A percentile compares a stretch with the other conserved stretches of the same genome.
These are phyloP conservation scores for Baorangia bicolor DNA, from an alignment of 768 basidiomycete species.

Conservation along the genomic window DNA sequence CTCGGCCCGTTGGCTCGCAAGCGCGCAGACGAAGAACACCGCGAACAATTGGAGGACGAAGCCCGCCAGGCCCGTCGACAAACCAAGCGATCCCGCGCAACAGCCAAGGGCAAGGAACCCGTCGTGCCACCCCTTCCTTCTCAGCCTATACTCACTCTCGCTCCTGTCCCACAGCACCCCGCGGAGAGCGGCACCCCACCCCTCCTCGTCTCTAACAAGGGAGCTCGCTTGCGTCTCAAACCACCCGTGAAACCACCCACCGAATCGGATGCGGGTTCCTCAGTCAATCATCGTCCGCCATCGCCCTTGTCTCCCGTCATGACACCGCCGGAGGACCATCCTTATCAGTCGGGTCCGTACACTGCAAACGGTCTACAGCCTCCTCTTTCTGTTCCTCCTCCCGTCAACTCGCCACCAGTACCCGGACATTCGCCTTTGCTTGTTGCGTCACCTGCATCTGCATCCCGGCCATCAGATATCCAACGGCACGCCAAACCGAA, in stretches of 20 bases:
- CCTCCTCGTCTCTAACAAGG: constrained; percentile 46
- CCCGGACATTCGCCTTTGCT: constrained; percentile 23
- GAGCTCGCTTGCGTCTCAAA: constrained; percentile 49
- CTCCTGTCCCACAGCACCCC: constrained; percentile 21
- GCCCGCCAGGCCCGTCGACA: constrained; percentile 40
- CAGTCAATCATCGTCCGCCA: constrained; percentile 23
- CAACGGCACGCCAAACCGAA: constrained; percentile 65
- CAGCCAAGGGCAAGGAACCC: constrained; percentile 41
- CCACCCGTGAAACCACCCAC: constrained; percentile 38
- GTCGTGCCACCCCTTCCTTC: constrained; percentile 18
- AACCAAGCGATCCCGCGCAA: constrained; percentile 32
- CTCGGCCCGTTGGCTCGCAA: constrained; percentile 44
- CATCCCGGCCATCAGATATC: constrained; percentile 27
- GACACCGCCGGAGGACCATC: constrained; percentile 36
- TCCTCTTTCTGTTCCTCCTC: constrained; percentile 13
- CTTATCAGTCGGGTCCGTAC: constrained; percentile 26
- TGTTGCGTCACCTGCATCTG: constrained; percentile 16
- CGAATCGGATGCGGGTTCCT: constrained; percentile 19
- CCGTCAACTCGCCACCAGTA: constrained; percentile 21
- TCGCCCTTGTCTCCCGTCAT: constrained; percentile 35
- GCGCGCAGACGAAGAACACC: constrained; percentile 43
- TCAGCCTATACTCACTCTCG: constrained; percentile 29
- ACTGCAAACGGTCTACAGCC: constrained; percentile 23
- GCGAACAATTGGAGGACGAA: constrained; percentile 46
- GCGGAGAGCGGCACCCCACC: constrained; percentile 23